phyloP scores from a whole-genome alignment of 805 yeast genomes.

The Millerozyma miso region DNA sequence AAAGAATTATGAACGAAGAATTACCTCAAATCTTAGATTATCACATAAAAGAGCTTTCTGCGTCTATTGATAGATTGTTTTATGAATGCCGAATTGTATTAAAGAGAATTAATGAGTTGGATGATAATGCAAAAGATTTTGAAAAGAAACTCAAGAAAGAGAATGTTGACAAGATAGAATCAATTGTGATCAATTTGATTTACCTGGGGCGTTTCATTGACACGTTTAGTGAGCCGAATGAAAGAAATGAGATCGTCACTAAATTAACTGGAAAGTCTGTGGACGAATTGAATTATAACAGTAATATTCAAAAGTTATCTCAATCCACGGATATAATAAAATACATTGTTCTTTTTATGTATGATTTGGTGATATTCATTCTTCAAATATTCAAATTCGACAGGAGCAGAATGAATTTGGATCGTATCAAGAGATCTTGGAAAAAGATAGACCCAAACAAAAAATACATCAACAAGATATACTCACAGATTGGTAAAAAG shows the following conservation, averaged over 20 bases:
- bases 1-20: slow-evolving; percentile 25
- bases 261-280: slow-evolving; percentile 22
- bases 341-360: slow-evolving; percentile 24
- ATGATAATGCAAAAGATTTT: slow-evolving; percentile 26
- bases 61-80: slow-evolving; percentile 33
- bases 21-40: slow-evolving; percentile 23
- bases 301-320: slow-evolving; percentile 4
- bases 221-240: slow-evolving; percentile 26
- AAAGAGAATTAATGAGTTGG: slow-evolving; percentile 38
- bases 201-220: slow-evolving; percentile 27
- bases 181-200: slow-evolving; percentile 22
- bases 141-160: slow-evolving; percentile 26
- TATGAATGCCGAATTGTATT: slow-evolving; percentile 39
- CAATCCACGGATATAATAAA: slow-evolving; percentile 12
- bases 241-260: slow-evolving; percentile 21
- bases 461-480: slow-evolving; percentile 31
- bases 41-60: slow-evolving; percentile 26
- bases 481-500: slow-evolving; percentile 25
- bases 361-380: slow-evolving; percentile 29
- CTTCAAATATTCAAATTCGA: slow-evolving; percentile 35
- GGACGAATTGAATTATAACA: slow-evolving; percentile 7
- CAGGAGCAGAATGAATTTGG: slow-evolving; percentile 39
- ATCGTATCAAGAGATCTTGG: slow-evolving; percentile 37
- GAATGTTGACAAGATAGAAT: slow-evolving; percentile 20
- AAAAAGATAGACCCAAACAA: slow-evolving; percentile 38